Percentiles rank a stretch among this genome's conserved stretches.
These are phyloP conservation scores for Hypoxylon sp. DNA, from an alignment of 2,329 filamentous ascomycete species.

Conservation along the genomic window DNA sequence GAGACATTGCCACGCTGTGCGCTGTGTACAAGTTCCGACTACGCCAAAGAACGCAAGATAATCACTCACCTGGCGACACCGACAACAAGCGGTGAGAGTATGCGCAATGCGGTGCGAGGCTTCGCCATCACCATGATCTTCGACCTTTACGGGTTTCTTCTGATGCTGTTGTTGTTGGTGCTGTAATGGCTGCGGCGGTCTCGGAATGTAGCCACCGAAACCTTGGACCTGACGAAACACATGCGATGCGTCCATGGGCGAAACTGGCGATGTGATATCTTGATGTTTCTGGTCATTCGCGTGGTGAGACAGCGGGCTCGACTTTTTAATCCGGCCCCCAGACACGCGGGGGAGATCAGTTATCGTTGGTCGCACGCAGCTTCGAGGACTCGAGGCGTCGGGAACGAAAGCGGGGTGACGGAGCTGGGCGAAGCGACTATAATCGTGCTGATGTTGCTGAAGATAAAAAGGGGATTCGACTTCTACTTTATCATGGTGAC, in stretches of 20 bases:
- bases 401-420: slow-evolving; percentile 23
- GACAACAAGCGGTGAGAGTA: slow-evolving; percentile 81
- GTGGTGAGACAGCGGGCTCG: slow-evolving; percentile 16
- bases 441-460: slow-evolving; percentile 12
- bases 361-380: slow-evolving; percentile 40
- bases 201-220: slow-evolving; percentile 56
- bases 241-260: slow-evolving; percentile 65
- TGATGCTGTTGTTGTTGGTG: no score
- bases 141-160: slow-evolving; percentile 47
- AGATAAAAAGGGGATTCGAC: slow-evolving; percentile 3
- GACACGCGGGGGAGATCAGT: slow-evolving; percentile 33
- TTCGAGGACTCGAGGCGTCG: slow-evolving; percentile 33
- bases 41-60: slow-evolving; percentile 5
- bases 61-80: slow-evolving; percentile 75
- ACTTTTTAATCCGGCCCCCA: slow-evolving; percentile 33
- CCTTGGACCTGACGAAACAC: slow-evolving; percentile 65
- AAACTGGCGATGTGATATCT: slow-evolving; percentile 13
- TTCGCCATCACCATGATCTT: slow-evolving; percentile 59
- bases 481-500: slow-evolving; percentile 32
- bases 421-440: slow-evolving; percentile 19
- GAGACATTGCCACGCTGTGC: neutral
- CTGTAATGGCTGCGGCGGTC: slow-evolving; percentile 47
- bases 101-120: slow-evolving; percentile 73
- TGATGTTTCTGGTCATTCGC: slow-evolving; percentile 20
- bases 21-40: slow-evolving; percentile 10